Evolutionary conservation across 192 early-diverging fungal genomes (phyloP).

Genomic region (Oehlia diaphana): DNA sequence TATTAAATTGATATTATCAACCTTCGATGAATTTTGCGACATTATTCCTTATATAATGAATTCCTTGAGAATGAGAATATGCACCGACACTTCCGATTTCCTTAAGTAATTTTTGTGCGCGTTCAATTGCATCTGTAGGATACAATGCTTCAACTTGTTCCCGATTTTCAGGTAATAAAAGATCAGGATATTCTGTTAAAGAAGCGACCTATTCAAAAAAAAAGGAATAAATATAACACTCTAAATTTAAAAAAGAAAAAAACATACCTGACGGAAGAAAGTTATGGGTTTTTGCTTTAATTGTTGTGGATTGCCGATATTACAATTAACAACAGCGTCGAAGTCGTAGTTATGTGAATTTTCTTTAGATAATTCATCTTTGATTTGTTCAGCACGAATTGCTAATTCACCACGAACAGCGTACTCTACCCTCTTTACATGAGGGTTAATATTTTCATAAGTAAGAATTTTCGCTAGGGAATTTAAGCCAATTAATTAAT

Average conservation of each 20-base stretch:
- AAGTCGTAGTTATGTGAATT: slow-evolving; percentile 25
- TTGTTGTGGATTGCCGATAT: slow-evolving; percentile 49
- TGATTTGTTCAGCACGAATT: slow-evolving; percentile 87
- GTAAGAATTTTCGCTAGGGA: slow-evolving; percentile 61
- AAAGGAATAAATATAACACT: slow-evolving; percentile 10
- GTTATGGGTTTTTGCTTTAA: slow-evolving; percentile 78
- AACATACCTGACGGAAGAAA: slow-evolving; percentile 87
- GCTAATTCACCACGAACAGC: slow-evolving; percentile 95
- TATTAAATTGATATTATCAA: neutral
- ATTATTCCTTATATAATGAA: slow-evolving; percentile 76
- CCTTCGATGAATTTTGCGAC: slow-evolving; percentile 88
- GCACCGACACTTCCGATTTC: slow-evolving; percentile 81
- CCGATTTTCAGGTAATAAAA: slow-evolving; percentile 65
- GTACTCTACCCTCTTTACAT: slow-evolving; percentile 80
- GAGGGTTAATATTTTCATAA: slow-evolving; percentile 69
- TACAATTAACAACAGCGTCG: slow-evolving; percentile 42
- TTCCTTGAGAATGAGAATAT: slow-evolving; percentile 95
- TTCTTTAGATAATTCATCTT: slow-evolving; percentile 41
- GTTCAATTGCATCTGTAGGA: slow-evolving; percentile 81
- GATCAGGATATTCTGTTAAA: slow-evolving; percentile 86
- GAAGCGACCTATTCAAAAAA: slow-evolving; percentile 66
- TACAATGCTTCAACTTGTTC: slow-evolving; percentile 58
- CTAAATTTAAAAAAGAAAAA: slow-evolving; percentile 2
- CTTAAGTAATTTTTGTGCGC: slow-evolving; percentile 74
- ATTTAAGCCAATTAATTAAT: neutral